A percentile compares a stretch with the other conserved stretches of the same genome.
phyloP scores from a whole-genome alignment of 2,329 filamentous ascomycete genomes.

The Aspergillus oerlinghausenensis region DNA sequence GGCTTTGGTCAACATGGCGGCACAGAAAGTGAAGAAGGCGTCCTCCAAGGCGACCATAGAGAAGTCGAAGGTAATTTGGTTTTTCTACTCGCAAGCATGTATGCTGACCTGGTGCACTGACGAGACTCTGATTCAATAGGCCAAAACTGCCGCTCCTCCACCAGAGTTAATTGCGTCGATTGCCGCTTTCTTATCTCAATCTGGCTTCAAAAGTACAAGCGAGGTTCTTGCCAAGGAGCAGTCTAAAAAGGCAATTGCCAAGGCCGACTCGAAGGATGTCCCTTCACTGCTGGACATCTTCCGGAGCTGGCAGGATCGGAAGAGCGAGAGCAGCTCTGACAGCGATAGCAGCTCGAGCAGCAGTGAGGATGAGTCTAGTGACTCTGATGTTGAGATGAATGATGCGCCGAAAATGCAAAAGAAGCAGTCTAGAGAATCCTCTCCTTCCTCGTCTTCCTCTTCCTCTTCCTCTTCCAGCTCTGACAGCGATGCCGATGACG shows the following conservation, averaged over 20 bases:
- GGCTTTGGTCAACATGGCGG: constrained; percentile 22
- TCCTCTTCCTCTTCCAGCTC: constrained; percentile 29
- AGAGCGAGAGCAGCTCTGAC: constrained; percentile 11
- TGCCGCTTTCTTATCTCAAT: constrained; percentile 60
- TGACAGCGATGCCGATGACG: constrained; percentile 50
- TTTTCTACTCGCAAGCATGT: background rate
- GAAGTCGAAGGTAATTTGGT: constrained; percentile 19
- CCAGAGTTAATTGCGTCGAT: constrained; percentile 64
- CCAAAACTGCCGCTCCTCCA: constrained; percentile 33
- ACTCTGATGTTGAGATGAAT: constrained; percentile 41
- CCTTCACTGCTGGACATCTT: constrained; percentile 41
- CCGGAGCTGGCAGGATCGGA: constrained; percentile 23
- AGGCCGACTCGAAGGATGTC: constrained; percentile 23
- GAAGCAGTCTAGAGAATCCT: constrained; percentile 25
- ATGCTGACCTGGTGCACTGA: constrained; percentile 4
- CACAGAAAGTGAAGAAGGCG: constrained; percentile 19
- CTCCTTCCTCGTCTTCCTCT: constrained; percentile 25
- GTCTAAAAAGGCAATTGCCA: constrained; percentile 25
- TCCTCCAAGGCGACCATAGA: constrained; percentile 19
- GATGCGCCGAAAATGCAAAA: constrained; percentile 35
- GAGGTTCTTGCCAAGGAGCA: constrained; percentile 61
- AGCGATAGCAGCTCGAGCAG: constrained; percentile 26
- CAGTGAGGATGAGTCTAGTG: constrained; percentile 33
- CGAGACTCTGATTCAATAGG: constrained; percentile 14
- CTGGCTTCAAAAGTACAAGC: constrained; percentile 60